A percentile compares a stretch with the other conserved stretches of the same genome.
phyloP scores from a whole-genome alignment of 352 stramenopile species.

The Hyaloperonospora brassicae region DNA sequence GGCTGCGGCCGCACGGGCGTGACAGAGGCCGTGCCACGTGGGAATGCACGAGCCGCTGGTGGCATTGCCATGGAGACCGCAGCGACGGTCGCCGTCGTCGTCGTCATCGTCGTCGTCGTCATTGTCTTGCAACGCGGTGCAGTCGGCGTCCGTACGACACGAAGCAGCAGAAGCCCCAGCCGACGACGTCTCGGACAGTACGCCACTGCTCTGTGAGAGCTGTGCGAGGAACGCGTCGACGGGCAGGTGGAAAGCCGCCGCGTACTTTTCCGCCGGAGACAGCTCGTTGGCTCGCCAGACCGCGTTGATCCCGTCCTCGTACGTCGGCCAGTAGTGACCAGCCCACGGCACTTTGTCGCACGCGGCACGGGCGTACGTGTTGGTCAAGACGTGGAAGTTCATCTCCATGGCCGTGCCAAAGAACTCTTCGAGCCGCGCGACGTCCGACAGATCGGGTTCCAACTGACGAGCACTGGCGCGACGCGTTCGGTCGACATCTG shows the following conservation, averaged over 20 bases:
- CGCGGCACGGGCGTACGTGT: conserved; percentile 11
- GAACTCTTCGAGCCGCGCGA: conserved; percentile 32
- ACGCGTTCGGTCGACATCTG: too few relatives aligned
- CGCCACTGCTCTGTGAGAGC: conserved; percentile 30
- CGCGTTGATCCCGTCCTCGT: conserved; percentile 56
- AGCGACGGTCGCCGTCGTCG: conserved; percentile 20
- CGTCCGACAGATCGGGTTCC: conserved; percentile 27
- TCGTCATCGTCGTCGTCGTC: conserved; percentile 23
- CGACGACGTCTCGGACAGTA: conserved; percentile 29
- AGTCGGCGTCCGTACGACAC: conserved; percentile 7
- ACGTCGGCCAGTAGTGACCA: conserved; percentile 51
- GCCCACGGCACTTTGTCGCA: conserved; percentile 33
- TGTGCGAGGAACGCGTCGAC: conserved; percentile 25
- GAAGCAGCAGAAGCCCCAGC: conserved; percentile 19
- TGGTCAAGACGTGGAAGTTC: conserved; percentile 27
- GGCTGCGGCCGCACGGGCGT: conserved; percentile 37
- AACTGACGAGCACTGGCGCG: too few relatives aligned
- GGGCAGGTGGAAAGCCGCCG: conserved; percentile 30
- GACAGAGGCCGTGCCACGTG: conserved; percentile 36
- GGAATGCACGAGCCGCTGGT: conserved; percentile 40
- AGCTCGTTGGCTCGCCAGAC: conserved; percentile 18
- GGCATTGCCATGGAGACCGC: conserved; percentile 22
- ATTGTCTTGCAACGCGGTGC: too few relatives aligned
- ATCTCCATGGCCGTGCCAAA: conserved; percentile 28
- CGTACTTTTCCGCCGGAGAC: conserved; percentile 39